Percentiles rank a stretch among this genome's conserved stretches.
Evolutionary conservation across 2,329 filamentous ascomycete species (phyloP).

Genomic region (Atkinsonella hypoxylon): DNA sequence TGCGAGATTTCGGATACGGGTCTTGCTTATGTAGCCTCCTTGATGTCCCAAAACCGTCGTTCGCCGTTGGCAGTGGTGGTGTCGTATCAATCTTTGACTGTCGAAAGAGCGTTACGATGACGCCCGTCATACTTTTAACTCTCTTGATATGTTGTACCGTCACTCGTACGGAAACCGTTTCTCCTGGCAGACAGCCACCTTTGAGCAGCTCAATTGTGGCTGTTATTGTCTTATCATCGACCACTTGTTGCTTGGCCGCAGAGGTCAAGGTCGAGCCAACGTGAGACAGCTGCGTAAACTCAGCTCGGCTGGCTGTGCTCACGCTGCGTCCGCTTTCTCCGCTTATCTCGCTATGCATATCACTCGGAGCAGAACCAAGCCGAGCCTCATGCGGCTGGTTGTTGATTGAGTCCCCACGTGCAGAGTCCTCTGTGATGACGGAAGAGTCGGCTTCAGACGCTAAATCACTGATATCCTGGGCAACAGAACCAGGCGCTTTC

Average conservation of each 20-base stretch:
- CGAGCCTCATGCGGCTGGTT: constrained; percentile 14
- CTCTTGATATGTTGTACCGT: constrained; percentile 78
- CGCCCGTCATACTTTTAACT: constrained; percentile 81
- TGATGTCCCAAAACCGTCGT: constrained; percentile 42
- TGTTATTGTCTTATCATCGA: constrained; percentile 69
- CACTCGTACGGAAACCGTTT: constrained; percentile 68
- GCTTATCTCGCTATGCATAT: constrained; percentile 56
- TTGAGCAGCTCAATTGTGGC: constrained; percentile 73
- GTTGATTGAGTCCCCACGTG: constrained; percentile 24
- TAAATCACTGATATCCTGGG: constrained; percentile 26
- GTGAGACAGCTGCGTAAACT: constrained; percentile 26
- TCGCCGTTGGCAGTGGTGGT: constrained; percentile 39
- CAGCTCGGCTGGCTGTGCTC: constrained; percentile 46
- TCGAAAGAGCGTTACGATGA: constrained; percentile 85
- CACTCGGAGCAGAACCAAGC: constrained; percentile 26
- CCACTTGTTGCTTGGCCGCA: constrained; percentile 27
- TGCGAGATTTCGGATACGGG: constrained; percentile 76
- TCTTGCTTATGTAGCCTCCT: constrained; percentile 67
- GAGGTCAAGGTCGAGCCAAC: constrained; percentile 17
- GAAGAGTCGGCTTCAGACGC: constrained; percentile 25
- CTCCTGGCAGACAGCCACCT: constrained; percentile 76
- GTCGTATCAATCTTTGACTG: constrained; percentile 81
- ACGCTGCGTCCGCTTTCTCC: constrained; percentile 58
- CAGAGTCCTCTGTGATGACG: constrained; percentile 26
- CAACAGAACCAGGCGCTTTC: constrained; percentile 27